Evolutionary conservation across 768 basidiomycete genomes (phyloP), one percentile per base, ranked within the genome.

Genomic region (Russula emetica): DNA sequence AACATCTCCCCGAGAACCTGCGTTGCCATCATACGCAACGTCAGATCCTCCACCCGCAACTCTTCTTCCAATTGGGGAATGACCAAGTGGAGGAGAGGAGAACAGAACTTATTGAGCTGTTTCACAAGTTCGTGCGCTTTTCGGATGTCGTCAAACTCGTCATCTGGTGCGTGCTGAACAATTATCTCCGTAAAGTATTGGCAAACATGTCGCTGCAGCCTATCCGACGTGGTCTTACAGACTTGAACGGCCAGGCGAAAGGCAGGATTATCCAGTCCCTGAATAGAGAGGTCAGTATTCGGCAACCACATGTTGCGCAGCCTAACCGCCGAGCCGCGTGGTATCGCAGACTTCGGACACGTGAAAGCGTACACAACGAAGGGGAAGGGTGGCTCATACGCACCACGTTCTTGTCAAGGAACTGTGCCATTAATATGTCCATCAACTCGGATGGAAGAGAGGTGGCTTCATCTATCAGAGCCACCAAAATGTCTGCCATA

Each of bases 131-230:
- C 82, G 74, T 98, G 96, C 3, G 92, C 88, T 5, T 79, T 80
- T 65, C 84, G 82, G 56, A 93, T 85, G 63, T 92, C 85, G 38
- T 82, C 80, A 62, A 82, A 80, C 62, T 88, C 83, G 55, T 88
- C 87, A 14, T 87, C 83, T 4, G 62, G 76, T 42, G 84, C 78
- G 64, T 79, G 79, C 16, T 79, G 78, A 52, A 86, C 82, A 70
- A 95, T 90, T 64, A 92, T 86, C 69, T 97, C 95, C 26, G 92
- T 89, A 72, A 99, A 97, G 76, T 98, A 94, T 69, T 90, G 86
- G 71, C 87, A 90, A 52, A 96, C 89, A 66, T 94, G 84, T 6
- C 94, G 85, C 72, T 94, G 91, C 7, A 98, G 82, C 73, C 89
- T 91, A 74, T 94, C 92, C 4, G 90, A 81, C 0, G 92, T 87